A percentile compares a stretch with the other conserved stretches of the same genome.
These are phyloP conservation scores for Termitomyces sp. DNA, from an alignment of 768 basidiomycete species.

Conservation along the genomic window DNA sequence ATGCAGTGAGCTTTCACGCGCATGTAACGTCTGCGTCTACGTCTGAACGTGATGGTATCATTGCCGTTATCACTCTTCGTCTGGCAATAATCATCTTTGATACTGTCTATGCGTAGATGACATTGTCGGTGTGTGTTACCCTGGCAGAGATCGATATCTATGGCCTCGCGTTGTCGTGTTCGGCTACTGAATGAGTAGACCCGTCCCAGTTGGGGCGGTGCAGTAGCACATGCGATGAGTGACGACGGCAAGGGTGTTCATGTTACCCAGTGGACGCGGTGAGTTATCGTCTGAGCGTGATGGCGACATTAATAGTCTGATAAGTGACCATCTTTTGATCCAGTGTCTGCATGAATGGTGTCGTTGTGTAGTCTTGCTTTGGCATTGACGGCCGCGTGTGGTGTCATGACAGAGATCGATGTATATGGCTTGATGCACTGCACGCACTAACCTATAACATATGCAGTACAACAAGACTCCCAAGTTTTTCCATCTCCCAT, in stretches of 20 bases:
- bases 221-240: conserved; percentile 25
- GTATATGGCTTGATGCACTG: neutral
- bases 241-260: conserved; percentile 17
- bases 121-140: neutral
- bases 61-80: neutral
- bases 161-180: neutral
- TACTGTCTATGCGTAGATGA: neutral
- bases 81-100: neutral
- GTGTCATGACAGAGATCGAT: neutral
- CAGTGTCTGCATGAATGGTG: neutral
- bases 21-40: no score
- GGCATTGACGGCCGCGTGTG: neutral
- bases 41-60: neutral
- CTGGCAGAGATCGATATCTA: neutral
- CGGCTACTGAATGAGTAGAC: neutral
- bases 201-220: conserved; percentile 18
- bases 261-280: neutral
- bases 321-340: neutral
- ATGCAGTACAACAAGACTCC: no score
- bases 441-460: neutral
- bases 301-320: neutral
- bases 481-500: no score
- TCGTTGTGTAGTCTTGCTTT: no score
- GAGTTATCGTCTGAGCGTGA: neutral
- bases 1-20: neutral